Base-by-base conservation (phyloP, 2,329 filamentous ascomycete genomes). In the Fusarium sp. region DNA sequence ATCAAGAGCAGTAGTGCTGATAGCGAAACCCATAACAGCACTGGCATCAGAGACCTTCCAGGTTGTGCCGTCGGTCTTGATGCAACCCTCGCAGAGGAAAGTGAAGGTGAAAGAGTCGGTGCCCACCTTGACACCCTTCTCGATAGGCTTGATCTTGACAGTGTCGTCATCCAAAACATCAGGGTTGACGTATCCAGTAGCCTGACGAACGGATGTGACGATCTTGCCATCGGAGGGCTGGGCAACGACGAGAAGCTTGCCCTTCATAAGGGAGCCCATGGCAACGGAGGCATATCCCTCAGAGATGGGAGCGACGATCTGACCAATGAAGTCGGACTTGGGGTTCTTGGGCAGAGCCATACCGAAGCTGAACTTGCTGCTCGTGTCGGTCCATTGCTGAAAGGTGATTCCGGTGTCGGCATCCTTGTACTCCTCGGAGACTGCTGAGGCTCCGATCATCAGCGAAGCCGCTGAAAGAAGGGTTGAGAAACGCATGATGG, bases 11-110 rank as follows among this genome's bases (percentile, higher is more conserved):
- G 75, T 76, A 27, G 81, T 82, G 41, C 85, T 82, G 69, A 88
- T 84, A 9, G 86, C 87, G 81, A 87, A 90, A 10, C 88, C 88
- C 20, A 90, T 77, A 27, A 88, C 77, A 16, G 86, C 76, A 20
- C 75, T 70, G 2, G 83, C 83, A 4, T 68, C 72, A 47, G 79
- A 84, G 15, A 86, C 88, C 6, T 81, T 80, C 4, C 81, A 80
- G 12, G 73, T 71, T 5, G 80, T 79, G 6, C 84, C 84, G 27
- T 83, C 80, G 43, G 87, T 82, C 69, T 85, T 79, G 24, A 88
- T 80, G 76, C 87, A 89, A 69, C 84, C 83, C 69, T 89, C 78
- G 78, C 90, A 92, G 48, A 88, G 84, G 80, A 91, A 92, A n/a
- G 91, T 84, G 49, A 91, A 75, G 47, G 86, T 86, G 77, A 87